Base-by-base conservation (phyloP, 2,329 filamentous ascomycete species). In the Herpotrichia juniperi region DNA sequence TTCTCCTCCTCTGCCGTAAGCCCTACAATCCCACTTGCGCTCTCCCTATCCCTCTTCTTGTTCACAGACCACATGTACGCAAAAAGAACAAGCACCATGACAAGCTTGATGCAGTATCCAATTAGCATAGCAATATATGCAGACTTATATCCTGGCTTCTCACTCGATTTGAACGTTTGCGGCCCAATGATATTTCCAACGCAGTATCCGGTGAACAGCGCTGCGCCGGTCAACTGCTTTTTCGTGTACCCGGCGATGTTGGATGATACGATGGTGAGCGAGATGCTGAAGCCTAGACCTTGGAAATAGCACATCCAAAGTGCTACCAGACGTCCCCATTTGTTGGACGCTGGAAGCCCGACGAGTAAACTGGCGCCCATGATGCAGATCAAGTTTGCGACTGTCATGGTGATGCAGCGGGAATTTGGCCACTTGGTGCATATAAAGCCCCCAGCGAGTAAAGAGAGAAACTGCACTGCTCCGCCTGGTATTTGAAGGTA, bases 401-500 rank as follows among this genome's bases (percentile, higher is more conserved):
- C 64, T 3, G 82, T 80, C 82, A 85, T 85, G 26, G 80, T 82
- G 3, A 77, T 68, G 57, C 81, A 84, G 5, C 83, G 74, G 1
- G 78, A 72, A 59, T 80, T 80, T 2, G 81, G 81, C 58, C 71
- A 84, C n/a, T 74, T 74, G 0, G 79, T 81, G 59, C 81, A 82
- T 21, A 85, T 70, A 44, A 74, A 56, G 25, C 58, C 58, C n/a
- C 62, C 62, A 1, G 72, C 58, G 6, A 86, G 64, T 0, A 84
- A 72, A 0, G 81, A 78, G 1, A 83, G 58, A 58, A 85, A 83
- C 53, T 85, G 81, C 0, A 86, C 77, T 0, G 79, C 82, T 17
- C 82, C 83, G 14, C 82, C 83, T 0, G 83, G 83, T 48, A 87
- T 86, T 55, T 85, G 82, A 9, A 86, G 78, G 52, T 84, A 83